These are phyloP conservation scores for Trypanosoma rangeli DNA, from an alignment of 208 protist genomes.

Conservation along the genomic window DNA sequence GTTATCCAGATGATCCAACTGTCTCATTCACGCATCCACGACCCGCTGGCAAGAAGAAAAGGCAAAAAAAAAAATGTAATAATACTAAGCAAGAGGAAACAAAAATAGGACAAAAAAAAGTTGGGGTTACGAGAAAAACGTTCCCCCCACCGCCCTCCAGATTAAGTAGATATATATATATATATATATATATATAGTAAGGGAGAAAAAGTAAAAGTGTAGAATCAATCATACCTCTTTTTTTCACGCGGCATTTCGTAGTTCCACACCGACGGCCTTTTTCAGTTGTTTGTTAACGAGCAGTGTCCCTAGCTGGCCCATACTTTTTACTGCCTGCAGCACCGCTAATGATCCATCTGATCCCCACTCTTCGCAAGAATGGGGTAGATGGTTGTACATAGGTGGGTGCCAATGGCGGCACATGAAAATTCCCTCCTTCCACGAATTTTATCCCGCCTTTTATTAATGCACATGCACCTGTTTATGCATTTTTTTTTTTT, in stretches of 20 bases:
- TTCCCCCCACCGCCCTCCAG: not conserved
- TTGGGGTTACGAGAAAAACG: too few relatives aligned
- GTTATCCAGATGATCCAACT: conserved; percentile 4
- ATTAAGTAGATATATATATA: not conserved
- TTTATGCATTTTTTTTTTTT: too few relatives aligned
- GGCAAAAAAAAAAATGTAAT: not conserved
- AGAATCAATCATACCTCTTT: too few relatives aligned
- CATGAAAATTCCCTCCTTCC: too few relatives aligned
- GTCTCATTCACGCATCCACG: not conserved
- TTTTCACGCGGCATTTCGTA: not conserved
- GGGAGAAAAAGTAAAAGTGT: not conserved
- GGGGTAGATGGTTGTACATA: too few relatives aligned
- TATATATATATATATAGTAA: not conserved
- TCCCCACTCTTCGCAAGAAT: too few relatives aligned
- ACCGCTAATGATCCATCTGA: not conserved
- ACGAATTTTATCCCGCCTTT: too few relatives aligned
- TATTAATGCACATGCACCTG: too few relatives aligned
- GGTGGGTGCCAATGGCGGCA: too few relatives aligned
- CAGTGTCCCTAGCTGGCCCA: not conserved
- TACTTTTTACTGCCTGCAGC: not conserved
- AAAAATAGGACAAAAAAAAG: not conserved
- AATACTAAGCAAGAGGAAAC: not conserved
- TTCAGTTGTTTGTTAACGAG: not conserved
- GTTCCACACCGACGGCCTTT: not conserved
- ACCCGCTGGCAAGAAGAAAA: not conserved